A percentile compares a stretch with the other conserved stretches of the same genome.
These are phyloP conservation scores for Arthrinium phaeospermum DNA, from an alignment of 2,329 filamentous ascomycete genomes.

Conservation along the genomic window DNA sequence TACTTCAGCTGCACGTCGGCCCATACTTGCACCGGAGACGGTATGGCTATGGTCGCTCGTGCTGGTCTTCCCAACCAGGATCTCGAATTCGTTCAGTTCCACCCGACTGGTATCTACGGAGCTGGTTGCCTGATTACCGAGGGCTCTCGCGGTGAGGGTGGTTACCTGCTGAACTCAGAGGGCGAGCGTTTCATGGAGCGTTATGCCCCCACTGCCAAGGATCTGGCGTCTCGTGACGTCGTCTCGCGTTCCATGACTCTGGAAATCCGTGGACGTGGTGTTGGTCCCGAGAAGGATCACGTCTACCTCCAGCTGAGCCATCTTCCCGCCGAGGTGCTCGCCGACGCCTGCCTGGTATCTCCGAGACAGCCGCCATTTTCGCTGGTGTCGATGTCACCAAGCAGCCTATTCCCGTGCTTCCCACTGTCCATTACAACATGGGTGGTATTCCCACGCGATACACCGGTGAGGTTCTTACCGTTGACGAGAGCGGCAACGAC, in stretches of 20 bases:
- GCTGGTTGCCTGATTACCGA: constrained; percentile 98
- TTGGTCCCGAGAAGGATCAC: constrained; percentile 96
- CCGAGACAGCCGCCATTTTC: constrained; percentile 97
- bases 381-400: constrained; percentile 96
- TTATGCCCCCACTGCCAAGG: constrained; percentile 96
- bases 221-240: constrained; percentile 94
- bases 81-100: constrained; percentile 99
- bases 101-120: constrained; percentile 98
- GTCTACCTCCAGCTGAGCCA: constrained; percentile 98
- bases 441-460: constrained; percentile 98
- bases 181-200: constrained; percentile 99
- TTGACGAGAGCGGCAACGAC: constrained; percentile 86
- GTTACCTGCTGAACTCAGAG: constrained; percentile 96
- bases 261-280: constrained; percentile 96
- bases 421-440: constrained; percentile 99
- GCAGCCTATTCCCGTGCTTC: constrained; percentile 94
- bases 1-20: constrained; percentile 99
- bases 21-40: constrained; percentile 98
- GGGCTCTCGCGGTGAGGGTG: constrained; percentile 96
- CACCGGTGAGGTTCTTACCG: constrained; percentile 92
- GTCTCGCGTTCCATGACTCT: constrained; percentile 98
- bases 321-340: constrained; percentile 87
- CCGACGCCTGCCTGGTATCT: constrained; percentile 98
- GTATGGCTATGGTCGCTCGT: constrained; percentile 99
- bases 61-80: constrained; percentile 98